Evolutionary conservation across 768 basidiomycete species (phyloP).

Genomic region (Suillus fuscotomentosus): DNA sequence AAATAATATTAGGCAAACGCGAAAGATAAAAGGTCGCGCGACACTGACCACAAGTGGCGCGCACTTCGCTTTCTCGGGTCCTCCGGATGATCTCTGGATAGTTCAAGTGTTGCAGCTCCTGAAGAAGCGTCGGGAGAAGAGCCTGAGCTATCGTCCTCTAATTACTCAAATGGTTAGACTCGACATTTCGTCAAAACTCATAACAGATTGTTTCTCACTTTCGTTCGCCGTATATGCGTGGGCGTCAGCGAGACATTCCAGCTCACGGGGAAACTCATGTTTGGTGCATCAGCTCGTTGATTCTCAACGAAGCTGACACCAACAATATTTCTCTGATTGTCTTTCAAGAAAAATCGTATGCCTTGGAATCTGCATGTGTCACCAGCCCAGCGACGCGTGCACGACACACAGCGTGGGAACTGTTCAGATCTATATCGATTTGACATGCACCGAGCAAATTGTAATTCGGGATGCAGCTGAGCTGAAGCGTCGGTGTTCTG

Average conservation of each 20-base stretch:
- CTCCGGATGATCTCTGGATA: constrained; percentile 62
- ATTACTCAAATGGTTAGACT: constrained; percentile 14
- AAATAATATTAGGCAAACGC: constrained; percentile 8
- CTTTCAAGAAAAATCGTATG: constrained; percentile 76
- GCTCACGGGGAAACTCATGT: constrained; percentile 56
- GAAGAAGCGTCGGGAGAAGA: constrained; percentile 61
- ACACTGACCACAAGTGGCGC: constrained; percentile 78
- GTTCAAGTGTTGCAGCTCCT: constrained; percentile 62
- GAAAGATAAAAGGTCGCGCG: not conserved
- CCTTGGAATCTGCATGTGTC: constrained; percentile 86
- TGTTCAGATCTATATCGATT: constrained; percentile 69
- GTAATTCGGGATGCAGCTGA: constrained; percentile 60
- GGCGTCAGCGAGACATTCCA: constrained; percentile 64
- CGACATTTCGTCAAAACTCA: not conserved
- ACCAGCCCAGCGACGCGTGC: constrained; percentile 84
- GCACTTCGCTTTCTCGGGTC: constrained; percentile 76
- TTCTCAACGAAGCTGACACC: constrained; percentile 71
- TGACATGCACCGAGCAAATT: constrained; percentile 84
- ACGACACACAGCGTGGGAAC: constrained; percentile 81
- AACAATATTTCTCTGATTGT: constrained; percentile 53
- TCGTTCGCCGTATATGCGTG: constrained; percentile 54
- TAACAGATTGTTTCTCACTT: constrained; percentile 41
- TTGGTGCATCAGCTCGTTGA: constrained; percentile 54
- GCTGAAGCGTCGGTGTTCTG: constrained; percentile 28
- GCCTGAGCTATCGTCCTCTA: constrained; percentile 69